These are phyloP conservation scores for Fistulinella prunicolor DNA, from an alignment of 768 basidiomycete genomes.

Conservation along the genomic window DNA sequence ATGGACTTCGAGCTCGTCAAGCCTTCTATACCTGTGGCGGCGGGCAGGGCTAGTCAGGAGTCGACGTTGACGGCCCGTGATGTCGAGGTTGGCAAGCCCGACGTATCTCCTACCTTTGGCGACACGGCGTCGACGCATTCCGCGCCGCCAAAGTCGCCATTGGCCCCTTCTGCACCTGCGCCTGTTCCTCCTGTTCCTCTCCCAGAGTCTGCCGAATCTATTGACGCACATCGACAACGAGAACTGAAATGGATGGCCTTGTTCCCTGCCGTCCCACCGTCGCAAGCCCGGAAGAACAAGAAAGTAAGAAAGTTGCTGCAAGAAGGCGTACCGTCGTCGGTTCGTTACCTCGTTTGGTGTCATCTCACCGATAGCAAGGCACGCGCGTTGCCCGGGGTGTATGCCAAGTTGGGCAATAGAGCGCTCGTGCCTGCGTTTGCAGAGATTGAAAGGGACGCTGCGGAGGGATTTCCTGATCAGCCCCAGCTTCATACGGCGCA, in stretches of 20 bases:
- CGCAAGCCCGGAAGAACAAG: slow-evolving; percentile 73
- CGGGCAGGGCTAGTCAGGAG: slow-evolving; percentile 53
- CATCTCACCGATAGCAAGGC: slow-evolving; percentile 76
- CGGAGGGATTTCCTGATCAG: slow-evolving; percentile 52
- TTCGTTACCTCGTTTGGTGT: slow-evolving; percentile 83
- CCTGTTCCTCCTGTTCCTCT: slow-evolving; percentile 2
- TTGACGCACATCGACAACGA: slow-evolving; percentile 67
- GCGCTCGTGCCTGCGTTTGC: slow-evolving; percentile 46
- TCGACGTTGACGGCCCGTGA: slow-evolving; percentile 38
- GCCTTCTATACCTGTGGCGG: slow-evolving; percentile 48
- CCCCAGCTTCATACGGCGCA: slow-evolving; percentile 55
- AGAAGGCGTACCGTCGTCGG: slow-evolving; percentile 80
- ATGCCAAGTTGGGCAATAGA: slow-evolving; percentile 57
- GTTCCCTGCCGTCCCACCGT: slow-evolving; percentile 52
- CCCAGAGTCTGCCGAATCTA: slow-evolving; percentile 24
- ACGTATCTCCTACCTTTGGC: slow-evolving; percentile 26
- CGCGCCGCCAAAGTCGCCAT: slow-evolving; percentile 24
- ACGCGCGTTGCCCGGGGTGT: slow-evolving; percentile 65
- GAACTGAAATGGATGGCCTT: slow-evolving; percentile 75
- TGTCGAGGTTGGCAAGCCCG: slow-evolving; percentile 11
- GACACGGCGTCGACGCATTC: slow-evolving; percentile 46
- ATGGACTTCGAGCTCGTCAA: slow-evolving; percentile 79
- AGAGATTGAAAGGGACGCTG: slow-evolving; percentile 61
- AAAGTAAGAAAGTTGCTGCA: slow-evolving; percentile 71
- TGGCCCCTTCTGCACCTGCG: no score